Percentiles rank a stretch among this genome's conserved stretches.
phyloP scores from a whole-genome alignment of 2,329 filamentous ascomycete genomes.

The Sclerotinia trifoliorum region DNA sequence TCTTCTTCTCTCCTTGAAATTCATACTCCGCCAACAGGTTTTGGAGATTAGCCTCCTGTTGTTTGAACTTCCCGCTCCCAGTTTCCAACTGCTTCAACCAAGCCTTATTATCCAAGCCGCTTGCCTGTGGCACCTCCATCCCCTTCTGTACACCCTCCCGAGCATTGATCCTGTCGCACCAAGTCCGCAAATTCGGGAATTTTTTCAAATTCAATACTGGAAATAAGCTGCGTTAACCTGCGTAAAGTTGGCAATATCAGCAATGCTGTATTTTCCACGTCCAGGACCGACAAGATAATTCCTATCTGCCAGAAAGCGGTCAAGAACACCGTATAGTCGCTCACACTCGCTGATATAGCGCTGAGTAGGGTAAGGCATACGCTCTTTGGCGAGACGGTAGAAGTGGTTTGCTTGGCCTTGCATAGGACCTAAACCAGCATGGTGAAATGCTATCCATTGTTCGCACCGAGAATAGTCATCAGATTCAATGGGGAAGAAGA shows the following conservation, averaged over 20 bases:
- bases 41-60: constrained; percentile 43
- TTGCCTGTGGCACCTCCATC: constrained; percentile 55
- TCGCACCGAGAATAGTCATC: constrained; percentile 47
- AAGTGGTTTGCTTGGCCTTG: too few relatives aligned
- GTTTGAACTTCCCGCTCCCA: constrained; percentile 48
- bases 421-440: constrained; percentile 16
- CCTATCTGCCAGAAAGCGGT: constrained; percentile 58
- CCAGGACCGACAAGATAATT: constrained; percentile 55
- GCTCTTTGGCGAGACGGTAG: too few relatives aligned
- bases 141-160: constrained; percentile 64
- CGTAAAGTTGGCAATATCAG: constrained; percentile 70
- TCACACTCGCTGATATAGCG: constrained; percentile 60
- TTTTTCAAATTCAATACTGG: constrained; percentile 63
- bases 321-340: constrained; percentile 70
- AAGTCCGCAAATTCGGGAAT: constrained; percentile 65
- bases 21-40: constrained; percentile 18
- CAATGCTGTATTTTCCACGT: constrained; percentile 59
- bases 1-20: not conserved
- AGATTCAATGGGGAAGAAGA: constrained; percentile 55
- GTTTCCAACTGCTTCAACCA: constrained; percentile 46
- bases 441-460: constrained; percentile 66
- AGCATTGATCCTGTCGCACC: constrained; percentile 61
- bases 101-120: constrained; percentile 44
- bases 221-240: constrained; percentile 63
- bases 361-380: too few relatives aligned